These are phyloP conservation scores for Talaromyces wortmannii DNA, from an alignment of 495 filamentous ascomycete species.

Conservation along the genomic window DNA sequence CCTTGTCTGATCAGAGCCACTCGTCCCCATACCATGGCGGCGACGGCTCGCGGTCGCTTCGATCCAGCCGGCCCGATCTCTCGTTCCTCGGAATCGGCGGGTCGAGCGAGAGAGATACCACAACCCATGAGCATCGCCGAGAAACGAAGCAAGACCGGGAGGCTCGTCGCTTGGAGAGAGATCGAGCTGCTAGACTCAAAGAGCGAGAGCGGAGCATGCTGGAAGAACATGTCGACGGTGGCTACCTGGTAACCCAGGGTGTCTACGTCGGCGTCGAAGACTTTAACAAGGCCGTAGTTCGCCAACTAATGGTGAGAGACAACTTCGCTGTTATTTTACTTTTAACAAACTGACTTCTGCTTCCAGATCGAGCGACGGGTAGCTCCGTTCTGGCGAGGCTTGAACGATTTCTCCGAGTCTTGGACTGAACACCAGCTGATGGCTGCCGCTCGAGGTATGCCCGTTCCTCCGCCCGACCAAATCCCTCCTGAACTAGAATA, in stretches of 20 bases:
- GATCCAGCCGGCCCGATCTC: constrained; percentile 49
- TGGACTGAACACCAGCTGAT: constrained; percentile 95
- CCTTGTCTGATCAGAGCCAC: constrained; percentile 25
- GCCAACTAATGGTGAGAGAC: constrained; percentile 77
- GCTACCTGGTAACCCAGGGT: constrained; percentile 89
- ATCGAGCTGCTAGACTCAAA: constrained; percentile 62
- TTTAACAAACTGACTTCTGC: constrained; percentile 9
- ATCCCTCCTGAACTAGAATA: constrained; percentile 62
- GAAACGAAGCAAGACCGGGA: constrained; percentile 93
- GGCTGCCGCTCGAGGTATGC: constrained; percentile 78
- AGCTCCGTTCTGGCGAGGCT: constrained; percentile 90
- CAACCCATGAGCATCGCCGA: constrained; percentile 47
- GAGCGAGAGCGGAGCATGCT: constrained; percentile 89
- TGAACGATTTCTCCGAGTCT: constrained; percentile 79
- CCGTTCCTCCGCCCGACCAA: constrained; percentile 78
- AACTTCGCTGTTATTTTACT: neutral
- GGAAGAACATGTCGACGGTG: constrained; percentile 91
- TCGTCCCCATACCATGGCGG: constrained; percentile 26
- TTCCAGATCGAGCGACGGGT: constrained; percentile 80
- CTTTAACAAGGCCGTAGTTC: constrained; percentile 82
- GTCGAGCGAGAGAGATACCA: constrained; percentile 32
- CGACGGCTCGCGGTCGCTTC: constrained; percentile 34
- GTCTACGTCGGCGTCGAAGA: constrained; percentile 90
- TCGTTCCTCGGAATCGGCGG: constrained; percentile 48
- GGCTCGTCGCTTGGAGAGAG: constrained; percentile 75